Percentiles rank a stretch among this genome's conserved stretches.
phyloP scores from a whole-genome alignment of 2,329 filamentous ascomycete genomes.

The Aspergillus fischeri region DNA sequence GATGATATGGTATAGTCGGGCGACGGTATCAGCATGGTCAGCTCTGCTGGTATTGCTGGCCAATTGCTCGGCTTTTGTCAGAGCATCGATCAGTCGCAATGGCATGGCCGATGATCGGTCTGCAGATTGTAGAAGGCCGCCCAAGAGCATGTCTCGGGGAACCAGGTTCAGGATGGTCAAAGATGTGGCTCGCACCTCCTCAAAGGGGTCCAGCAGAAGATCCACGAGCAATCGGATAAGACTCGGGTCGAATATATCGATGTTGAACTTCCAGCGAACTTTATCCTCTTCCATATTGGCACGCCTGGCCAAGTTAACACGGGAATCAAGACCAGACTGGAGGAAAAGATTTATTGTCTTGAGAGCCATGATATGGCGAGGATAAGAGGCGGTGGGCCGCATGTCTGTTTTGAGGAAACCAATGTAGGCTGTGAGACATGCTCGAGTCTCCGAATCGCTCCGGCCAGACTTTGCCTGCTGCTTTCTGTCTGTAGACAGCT shows the following conservation, averaged over 20 bases:
- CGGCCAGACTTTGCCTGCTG: constrained; percentile 32
- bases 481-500: constrained; percentile 11
- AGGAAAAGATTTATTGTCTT: constrained; percentile 66
- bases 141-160: constrained; percentile 27
- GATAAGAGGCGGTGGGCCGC: constrained; percentile 78
- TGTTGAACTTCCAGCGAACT: constrained; percentile 47
- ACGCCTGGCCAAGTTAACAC: constrained; percentile 33
- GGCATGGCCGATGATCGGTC: constrained; percentile 18
- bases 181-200: constrained; percentile 70
- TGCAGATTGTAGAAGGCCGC: constrained; percentile 3
- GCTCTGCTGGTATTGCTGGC: constrained; percentile 66
- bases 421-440: constrained; percentile 72
- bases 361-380: constrained; percentile 77
- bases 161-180: constrained; percentile 43
- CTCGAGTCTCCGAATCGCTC: constrained; percentile 47
- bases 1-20: constrained; percentile 67
- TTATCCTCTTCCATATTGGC: constrained; percentile 49
- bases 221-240: constrained; percentile 63
- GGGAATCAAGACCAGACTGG: constrained; percentile 61
- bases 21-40: constrained; percentile 88
- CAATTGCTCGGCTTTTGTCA: constrained; percentile 33
- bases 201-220: constrained; percentile 82
- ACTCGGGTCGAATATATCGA: constrained; percentile 40
- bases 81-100: constrained; percentile 27
- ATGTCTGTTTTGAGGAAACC: constrained; percentile 70